Conservation (phyloP, 495 filamentous ascomycete species). For the Rhizodiscina lignyota region DNA sequence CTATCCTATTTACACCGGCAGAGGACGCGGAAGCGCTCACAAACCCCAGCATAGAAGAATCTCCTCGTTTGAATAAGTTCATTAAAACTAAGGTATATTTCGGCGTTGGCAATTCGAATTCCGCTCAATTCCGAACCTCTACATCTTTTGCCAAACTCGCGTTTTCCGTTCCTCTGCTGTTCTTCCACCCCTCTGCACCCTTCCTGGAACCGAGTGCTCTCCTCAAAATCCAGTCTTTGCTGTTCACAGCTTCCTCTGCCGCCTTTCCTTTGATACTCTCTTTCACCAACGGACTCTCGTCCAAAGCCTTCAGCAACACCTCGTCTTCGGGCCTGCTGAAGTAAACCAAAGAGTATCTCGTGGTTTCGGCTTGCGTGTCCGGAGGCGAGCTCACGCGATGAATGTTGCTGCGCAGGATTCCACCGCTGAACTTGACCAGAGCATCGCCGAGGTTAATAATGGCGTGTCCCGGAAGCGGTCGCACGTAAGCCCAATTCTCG, state of each 20-base stretch:
- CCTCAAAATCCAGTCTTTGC: slow-evolving; percentile 33
- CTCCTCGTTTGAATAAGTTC: too few relatives aligned
- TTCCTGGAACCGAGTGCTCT: slow-evolving; percentile 26
- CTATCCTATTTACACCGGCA: too few relatives aligned
- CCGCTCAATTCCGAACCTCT: too few relatives aligned
- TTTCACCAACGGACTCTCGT: slow-evolving; percentile 21
- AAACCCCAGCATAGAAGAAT: too few relatives aligned
- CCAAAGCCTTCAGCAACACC: slow-evolving; percentile 30
- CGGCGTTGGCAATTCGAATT: too few relatives aligned
- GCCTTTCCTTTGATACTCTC: slow-evolving; percentile 21
- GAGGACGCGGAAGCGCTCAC: too few relatives aligned
- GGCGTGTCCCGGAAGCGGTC: slow-evolving; percentile 36
- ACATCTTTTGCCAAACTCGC: too few relatives aligned
- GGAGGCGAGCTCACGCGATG: slow-evolving; percentile 45
- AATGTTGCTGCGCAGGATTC: slow-evolving; percentile 42
- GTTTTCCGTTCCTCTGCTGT: slow-evolving; percentile 26
- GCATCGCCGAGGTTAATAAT: slow-evolving; percentile 54
- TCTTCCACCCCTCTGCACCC: slow-evolving; percentile 20
- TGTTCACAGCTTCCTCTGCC: slow-evolving; percentile 26
- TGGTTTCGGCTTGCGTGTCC: slow-evolving; percentile 30
- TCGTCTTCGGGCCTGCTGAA: slow-evolving; percentile 43
- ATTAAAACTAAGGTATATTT: too few relatives aligned
- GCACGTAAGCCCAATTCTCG: slow-evolving; percentile 41
- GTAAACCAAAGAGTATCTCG: slow-evolving; percentile 44
- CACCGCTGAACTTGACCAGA: slow-evolving; percentile 44